Conservation (phyloP, 2,329 filamentous ascomycete species). For the Sclerotinia spermophila region DNA sequence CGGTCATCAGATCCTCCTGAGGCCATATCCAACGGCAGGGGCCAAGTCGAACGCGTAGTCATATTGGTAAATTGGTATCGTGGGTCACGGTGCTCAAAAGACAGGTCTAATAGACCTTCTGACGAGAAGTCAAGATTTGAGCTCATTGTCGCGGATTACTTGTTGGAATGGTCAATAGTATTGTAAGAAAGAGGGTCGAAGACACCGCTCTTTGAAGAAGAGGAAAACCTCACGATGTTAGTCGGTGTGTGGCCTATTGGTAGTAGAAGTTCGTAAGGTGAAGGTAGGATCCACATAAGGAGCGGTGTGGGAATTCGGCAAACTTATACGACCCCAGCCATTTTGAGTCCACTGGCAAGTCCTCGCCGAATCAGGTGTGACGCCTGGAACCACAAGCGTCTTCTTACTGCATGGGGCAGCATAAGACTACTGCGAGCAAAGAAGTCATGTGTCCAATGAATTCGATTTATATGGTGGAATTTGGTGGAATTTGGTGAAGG, state of each 20-base stretch:
- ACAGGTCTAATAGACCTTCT: constrained; percentile 59
- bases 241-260: constrained; percentile 33
- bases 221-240: constrained; percentile 34
- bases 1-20: constrained; percentile 34
- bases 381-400: constrained; percentile 16
- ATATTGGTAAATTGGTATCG: constrained; percentile 49
- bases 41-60: constrained; percentile 38
- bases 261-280: constrained; percentile 26
- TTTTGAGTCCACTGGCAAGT: constrained; percentile 14
- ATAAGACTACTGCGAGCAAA: constrained; percentile 19
- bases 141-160: constrained; percentile 46
- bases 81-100: constrained; percentile 55
- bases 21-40: constrained; percentile 37
- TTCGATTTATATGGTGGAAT: constrained; percentile 10
- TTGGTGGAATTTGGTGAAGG: constrained; percentile 6
- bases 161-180: constrained; percentile 43
- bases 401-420: constrained; percentile 19
- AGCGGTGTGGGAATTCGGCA: constrained; percentile 29
- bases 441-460: constrained; percentile 19
- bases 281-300: constrained; percentile 28
- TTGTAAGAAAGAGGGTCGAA: constrained; percentile 41
- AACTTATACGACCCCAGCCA: constrained; percentile 26
- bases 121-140: constrained; percentile 56
- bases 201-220: constrained; percentile 38
- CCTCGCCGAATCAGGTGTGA: constrained; percentile 17